These are phyloP conservation scores for Chaetomium globosum DNA, from an alignment of 2,329 filamentous ascomycete genomes.

Conservation along the genomic window DNA sequence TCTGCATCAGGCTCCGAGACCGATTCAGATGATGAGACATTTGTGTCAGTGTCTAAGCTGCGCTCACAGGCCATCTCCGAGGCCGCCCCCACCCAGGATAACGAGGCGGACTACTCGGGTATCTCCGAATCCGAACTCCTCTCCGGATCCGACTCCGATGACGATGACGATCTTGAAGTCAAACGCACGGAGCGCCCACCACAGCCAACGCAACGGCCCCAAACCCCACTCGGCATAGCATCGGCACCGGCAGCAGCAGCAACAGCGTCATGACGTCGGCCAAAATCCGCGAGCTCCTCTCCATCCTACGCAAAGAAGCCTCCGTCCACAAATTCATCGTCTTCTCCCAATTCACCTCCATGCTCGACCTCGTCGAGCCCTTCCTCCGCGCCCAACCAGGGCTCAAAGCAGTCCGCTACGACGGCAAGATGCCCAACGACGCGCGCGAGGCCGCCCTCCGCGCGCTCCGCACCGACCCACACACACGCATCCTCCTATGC, in stretches of 20 bases:
- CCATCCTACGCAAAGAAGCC: constrained; percentile 77
- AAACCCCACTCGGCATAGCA: constrained; percentile 38
- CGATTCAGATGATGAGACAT: constrained; percentile 43
- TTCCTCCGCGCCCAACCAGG: constrained; percentile 71
- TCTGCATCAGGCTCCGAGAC: constrained; percentile 32
- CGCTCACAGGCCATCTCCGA: constrained; percentile 42
- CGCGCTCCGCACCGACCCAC: constrained; percentile 71
- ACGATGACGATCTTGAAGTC: constrained; percentile 19
- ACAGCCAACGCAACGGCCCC: not conserved
- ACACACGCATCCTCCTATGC: constrained; percentile 82
- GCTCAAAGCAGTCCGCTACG: constrained; percentile 84
- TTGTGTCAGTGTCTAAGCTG: constrained; percentile 45
- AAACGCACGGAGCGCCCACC: not conserved
- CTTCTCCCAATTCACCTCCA: constrained; percentile 97
- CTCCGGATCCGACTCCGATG: constrained; percentile 31
- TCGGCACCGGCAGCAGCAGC: constrained; percentile 45
- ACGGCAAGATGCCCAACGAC: constrained; percentile 94
- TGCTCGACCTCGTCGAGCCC: constrained; percentile 94
- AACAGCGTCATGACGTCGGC: constrained; percentile 70
- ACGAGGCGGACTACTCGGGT: constrained; percentile 38
- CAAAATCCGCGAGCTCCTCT: constrained; percentile 85
- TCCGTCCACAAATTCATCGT: constrained; percentile 93
- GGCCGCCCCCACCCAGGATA: constrained; percentile 36
- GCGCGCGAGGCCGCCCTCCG: constrained; percentile 83
- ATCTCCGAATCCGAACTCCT: constrained; percentile 33